phyloP scores from a whole-genome alignment of 169 alveolate species.

The Plasmodium coatneyi region DNA sequence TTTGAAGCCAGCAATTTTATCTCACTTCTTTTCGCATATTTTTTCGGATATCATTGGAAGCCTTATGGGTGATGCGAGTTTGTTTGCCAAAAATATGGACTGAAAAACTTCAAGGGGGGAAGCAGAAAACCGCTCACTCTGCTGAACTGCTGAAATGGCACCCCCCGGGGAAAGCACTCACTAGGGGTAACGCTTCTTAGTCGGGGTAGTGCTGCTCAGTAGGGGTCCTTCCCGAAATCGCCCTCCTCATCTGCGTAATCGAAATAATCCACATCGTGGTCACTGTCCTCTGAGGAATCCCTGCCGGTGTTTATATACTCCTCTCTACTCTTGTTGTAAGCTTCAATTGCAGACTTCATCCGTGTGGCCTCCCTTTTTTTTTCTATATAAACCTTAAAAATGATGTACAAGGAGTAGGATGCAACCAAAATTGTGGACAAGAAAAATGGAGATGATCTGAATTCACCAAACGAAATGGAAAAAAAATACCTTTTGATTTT shows the following conservation, averaged over 20 bases:
- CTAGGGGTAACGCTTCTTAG: background rate
- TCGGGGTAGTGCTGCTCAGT: background rate
- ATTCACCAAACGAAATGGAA: slow-evolving; percentile 38
- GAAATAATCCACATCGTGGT: slow-evolving; percentile 10
- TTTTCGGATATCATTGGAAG: slow-evolving; percentile 69
- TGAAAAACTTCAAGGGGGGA: background rate
- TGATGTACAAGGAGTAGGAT: slow-evolving; percentile 69
- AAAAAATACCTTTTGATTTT: slow-evolving; percentile 25
- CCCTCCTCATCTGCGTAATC: slow-evolving; percentile 24
- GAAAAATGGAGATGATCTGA: slow-evolving; percentile 61
- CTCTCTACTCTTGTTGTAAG: slow-evolving; percentile 56
- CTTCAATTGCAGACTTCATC: slow-evolving; percentile 62
- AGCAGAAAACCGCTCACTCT: background rate
- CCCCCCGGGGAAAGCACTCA: background rate
- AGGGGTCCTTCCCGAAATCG: slow-evolving; percentile 19
- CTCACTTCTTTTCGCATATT: slow-evolving; percentile 66
- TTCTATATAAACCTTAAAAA: slow-evolving; percentile 74
- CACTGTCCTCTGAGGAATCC: slow-evolving; percentile 47
- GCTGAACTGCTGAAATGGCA: background rate
- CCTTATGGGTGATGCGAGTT: slow-evolving; percentile 36
- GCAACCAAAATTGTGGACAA: slow-evolving; percentile 67
- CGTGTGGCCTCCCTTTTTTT: slow-evolving; percentile 70
- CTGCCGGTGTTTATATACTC: slow-evolving; percentile 69
- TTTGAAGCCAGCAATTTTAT: slow-evolving; percentile 73
- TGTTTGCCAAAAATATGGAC: slow-evolving; percentile 35